Evolutionary conservation across 169 alveolate genomes (phyloP).

Genomic region (Theileria annulata): DNA sequence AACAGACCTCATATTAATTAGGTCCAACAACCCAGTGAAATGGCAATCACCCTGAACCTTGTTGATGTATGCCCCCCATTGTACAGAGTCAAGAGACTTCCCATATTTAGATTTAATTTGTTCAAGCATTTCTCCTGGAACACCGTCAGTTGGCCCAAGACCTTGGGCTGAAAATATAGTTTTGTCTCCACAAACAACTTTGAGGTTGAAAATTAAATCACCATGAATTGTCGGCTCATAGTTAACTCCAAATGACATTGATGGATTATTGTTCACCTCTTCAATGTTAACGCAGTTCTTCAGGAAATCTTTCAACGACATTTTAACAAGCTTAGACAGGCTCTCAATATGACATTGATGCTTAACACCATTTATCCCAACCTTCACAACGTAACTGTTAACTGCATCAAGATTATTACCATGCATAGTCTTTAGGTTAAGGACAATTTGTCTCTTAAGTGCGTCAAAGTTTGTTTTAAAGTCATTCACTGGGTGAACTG

Average conservation of each 20-base stretch:
- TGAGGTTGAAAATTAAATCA: slow-evolving; percentile 33
- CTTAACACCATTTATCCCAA: slow-evolving; percentile 61
- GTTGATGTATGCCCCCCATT: slow-evolving; percentile 61
- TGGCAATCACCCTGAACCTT: slow-evolving; percentile 63
- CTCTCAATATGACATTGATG: slow-evolving; percentile 58
- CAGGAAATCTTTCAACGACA: slow-evolving; percentile 54
- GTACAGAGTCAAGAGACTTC: slow-evolving; percentile 9
- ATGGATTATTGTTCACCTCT: slow-evolving; percentile 51
- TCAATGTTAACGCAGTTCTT: slow-evolving; percentile 56
- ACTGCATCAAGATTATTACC: slow-evolving; percentile 38
- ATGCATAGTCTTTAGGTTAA: slow-evolving; percentile 62
- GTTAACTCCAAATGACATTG: slow-evolving; percentile 52
- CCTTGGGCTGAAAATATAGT: slow-evolving; percentile 16
- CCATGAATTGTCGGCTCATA: slow-evolving; percentile 42
- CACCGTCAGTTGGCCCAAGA: slow-evolving; percentile 20
- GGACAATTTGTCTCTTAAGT: slow-evolving; percentile 45
- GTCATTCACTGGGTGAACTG: slow-evolving; percentile 59
- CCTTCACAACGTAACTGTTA: slow-evolving; percentile 47
- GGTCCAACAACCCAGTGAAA: slow-evolving; percentile 30
- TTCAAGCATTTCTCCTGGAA: slow-evolving; percentile 40
- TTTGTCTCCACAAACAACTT: slow-evolving; percentile 51
- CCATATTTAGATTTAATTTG: slow-evolving; percentile 33
- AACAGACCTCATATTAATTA: slow-evolving; percentile 19
- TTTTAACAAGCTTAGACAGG: slow-evolving; percentile 50
- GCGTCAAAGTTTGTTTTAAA: slow-evolving; percentile 52